Percentiles rank a stretch among this genome's conserved stretches.
Evolutionary conservation across 2,329 filamentous ascomycete species (phyloP).

Genomic region (Paraphaeosphaeria minitans): DNA sequence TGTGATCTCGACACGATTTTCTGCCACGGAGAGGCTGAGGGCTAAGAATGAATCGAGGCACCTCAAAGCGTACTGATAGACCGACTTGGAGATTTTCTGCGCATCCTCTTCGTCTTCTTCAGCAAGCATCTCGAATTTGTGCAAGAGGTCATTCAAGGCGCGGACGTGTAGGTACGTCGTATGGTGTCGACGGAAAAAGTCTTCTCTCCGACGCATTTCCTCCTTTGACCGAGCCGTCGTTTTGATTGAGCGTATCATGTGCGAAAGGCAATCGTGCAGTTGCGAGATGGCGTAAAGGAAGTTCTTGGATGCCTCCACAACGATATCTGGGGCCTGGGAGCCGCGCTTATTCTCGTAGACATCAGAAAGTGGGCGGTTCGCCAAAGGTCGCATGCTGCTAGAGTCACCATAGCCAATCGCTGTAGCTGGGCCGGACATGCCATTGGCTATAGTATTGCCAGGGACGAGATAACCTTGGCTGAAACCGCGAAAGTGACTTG

Average conservation of each 20-base stretch:
- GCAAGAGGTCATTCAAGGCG: constrained; percentile 60
- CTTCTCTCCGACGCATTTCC: constrained; percentile 43
- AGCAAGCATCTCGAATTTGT: constrained; percentile 55
- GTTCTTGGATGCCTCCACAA: constrained; percentile 61
- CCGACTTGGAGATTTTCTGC: constrained; percentile 40
- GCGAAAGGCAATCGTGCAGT: constrained; percentile 47
- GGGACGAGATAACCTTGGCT: constrained; percentile 60
- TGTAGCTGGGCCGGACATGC: constrained; percentile 40
- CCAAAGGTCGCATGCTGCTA: constrained; percentile 40
- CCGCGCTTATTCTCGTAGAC: constrained; percentile 61
- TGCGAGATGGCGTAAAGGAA: constrained; percentile 62
- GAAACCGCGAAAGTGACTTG: constrained; percentile 61
- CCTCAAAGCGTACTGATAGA: constrained; percentile 42
- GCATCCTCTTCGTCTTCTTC: constrained; percentile 58
- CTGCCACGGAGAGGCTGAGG: constrained; percentile 43
- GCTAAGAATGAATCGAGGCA: constrained; percentile 45
- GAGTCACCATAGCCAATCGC: constrained; percentile 42
- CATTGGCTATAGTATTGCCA: constrained; percentile 29
- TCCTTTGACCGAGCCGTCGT: constrained; percentile 51
- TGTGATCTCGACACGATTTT: constrained; percentile 55
- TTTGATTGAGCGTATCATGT: constrained; percentile 45
- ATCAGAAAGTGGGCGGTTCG: constrained; percentile 60
- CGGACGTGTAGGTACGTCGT: constrained; percentile 62
- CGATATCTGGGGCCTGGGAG: constrained; percentile 53
- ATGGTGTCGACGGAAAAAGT: constrained; percentile 61